Conservation (phyloP, 331 rosid species). For the Prunus yedoensis region DNA sequence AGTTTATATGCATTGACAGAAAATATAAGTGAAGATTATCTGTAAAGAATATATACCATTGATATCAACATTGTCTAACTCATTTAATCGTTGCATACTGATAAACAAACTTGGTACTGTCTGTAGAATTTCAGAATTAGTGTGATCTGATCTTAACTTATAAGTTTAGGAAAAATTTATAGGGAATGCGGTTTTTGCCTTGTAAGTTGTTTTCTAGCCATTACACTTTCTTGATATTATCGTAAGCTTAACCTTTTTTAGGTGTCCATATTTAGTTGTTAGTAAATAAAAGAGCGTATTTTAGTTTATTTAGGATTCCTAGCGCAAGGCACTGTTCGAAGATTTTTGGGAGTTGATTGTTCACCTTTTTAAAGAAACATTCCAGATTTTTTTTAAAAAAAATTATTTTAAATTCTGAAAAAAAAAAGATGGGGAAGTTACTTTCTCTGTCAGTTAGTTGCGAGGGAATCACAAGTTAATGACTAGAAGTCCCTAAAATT, state of each 20-base stretch:
- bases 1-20: background rate
- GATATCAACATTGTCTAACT: background rate
- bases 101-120: background rate
- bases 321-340: background rate
- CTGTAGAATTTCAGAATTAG: background rate
- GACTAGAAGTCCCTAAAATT: background rate
- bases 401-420: no score
- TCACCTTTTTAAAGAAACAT: no score
- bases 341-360: background rate
- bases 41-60: background rate
- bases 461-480: background rate
- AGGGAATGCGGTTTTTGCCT: background rate
- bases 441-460: background rate
- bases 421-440: background rate
- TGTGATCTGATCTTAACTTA: conserved; percentile 1
- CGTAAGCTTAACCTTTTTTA: background rate
- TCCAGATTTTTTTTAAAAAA: no score
- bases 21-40: background rate
- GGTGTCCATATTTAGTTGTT: background rate
- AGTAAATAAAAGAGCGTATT: background rate
- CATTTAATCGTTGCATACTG: background rate
- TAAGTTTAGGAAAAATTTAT: background rate
- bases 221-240: background rate
- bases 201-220: background rate
- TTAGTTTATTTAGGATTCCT: background rate